Evolutionary conservation across 2,329 filamentous ascomycete genomes (phyloP).

Genomic region (Cladosporium sp.): DNA sequence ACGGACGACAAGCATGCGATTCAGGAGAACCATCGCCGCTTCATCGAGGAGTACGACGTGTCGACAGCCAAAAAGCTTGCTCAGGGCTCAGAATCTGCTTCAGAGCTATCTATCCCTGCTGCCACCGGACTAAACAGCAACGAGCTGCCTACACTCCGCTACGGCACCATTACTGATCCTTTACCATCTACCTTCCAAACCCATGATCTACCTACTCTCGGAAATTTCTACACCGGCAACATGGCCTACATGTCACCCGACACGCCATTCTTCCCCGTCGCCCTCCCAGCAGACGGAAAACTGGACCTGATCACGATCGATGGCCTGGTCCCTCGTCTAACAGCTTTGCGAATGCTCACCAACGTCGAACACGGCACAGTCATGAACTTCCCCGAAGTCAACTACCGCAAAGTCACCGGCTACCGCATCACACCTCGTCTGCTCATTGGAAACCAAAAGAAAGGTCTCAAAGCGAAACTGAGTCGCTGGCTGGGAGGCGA

Average conservation of each 20-base stretch:
- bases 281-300: conserved; percentile 75
- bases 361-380: conserved; percentile 68
- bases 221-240: conserved; percentile 92
- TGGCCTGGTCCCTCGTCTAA: conserved; percentile 64
- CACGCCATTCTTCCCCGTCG: conserved; percentile 79
- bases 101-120: neutral
- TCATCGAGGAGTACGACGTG: conserved; percentile 23
- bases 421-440: conserved; percentile 70
- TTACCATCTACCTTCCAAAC: conserved; percentile 74
- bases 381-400: conserved; percentile 73
- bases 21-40: conserved; percentile 51
- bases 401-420: conserved; percentile 79
- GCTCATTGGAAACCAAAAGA: conserved; percentile 12
- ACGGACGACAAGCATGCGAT: conserved; percentile 70
- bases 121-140: conserved; percentile 27
- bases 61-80: conserved; percentile 23
- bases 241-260: conserved; percentile 90
- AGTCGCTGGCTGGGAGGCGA: conserved; percentile 27
- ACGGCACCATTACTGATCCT: conserved; percentile 73
- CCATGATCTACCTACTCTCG: conserved; percentile 68
- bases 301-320: conserved; percentile 80
- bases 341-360: conserved; percentile 64
- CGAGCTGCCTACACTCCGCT: conserved; percentile 63
- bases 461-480: conserved; percentile 20
- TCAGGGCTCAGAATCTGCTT: conserved; percentile 4